Evolutionary conservation across 1,284 basidiomycete genomes (phyloP).

Genomic region (Naganishia albida): DNA sequence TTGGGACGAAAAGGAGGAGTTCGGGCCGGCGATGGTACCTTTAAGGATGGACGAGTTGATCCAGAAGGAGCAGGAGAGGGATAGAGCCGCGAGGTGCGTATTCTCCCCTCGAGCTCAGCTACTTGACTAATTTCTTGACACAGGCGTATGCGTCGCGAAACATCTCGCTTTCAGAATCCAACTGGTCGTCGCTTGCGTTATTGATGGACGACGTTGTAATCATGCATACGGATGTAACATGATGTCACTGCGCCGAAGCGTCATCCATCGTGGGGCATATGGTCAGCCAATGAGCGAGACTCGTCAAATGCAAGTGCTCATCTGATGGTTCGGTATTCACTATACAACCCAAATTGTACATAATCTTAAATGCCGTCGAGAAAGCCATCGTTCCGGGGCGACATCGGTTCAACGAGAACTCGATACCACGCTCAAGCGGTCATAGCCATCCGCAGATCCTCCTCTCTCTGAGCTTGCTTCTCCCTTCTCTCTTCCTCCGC

Average conservation of each 20-base stretch:
- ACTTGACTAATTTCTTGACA: background rate
- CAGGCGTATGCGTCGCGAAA: constrained; percentile 21
- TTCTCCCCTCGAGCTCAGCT: background rate
- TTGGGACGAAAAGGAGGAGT: constrained; percentile 89
- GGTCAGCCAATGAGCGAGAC: too few relatives aligned
- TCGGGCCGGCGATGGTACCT: constrained; percentile 83
- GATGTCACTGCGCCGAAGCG: too few relatives aligned
- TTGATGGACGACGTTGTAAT: too few relatives aligned
- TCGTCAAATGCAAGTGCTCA: too few relatives aligned
- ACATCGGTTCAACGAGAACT: too few relatives aligned
- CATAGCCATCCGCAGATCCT: constrained; percentile 15
- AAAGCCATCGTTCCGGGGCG: too few relatives aligned
- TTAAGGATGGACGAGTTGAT: constrained; percentile 82
- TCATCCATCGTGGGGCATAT: too few relatives aligned
- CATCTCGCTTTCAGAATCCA: constrained; percentile 21
- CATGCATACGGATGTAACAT: too few relatives aligned
- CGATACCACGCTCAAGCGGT: too few relatives aligned
- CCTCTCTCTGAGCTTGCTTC: constrained; percentile 28
- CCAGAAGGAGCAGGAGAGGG: constrained; percentile 73
- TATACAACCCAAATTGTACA: too few relatives aligned
- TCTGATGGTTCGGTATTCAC: too few relatives aligned
- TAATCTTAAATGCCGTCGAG: too few relatives aligned
- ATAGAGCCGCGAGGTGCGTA: constrained; percentile 65
- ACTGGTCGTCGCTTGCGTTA: constrained; percentile 3
- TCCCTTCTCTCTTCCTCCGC: constrained; percentile 14